phyloP scores from a whole-genome alignment of 371 early-diverging fungal species.

The Blakeslea trispora region DNA sequence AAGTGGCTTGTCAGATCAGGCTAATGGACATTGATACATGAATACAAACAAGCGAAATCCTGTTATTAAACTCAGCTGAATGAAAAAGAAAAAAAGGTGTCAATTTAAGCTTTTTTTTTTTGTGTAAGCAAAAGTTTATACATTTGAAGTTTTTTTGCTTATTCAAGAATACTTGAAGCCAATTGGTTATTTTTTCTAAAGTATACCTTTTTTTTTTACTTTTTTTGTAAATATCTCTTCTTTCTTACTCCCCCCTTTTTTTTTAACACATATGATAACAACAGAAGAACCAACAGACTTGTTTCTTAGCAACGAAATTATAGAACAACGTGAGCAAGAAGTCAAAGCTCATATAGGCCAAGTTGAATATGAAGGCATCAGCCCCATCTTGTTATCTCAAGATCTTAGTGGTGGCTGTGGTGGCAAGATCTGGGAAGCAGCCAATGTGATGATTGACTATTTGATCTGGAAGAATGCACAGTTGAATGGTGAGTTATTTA shows the following conservation, averaged over 20 bases:
- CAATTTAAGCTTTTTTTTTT: too few species aligned
- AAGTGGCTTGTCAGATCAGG: too few species aligned
- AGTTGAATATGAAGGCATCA: slow-evolving; percentile 17
- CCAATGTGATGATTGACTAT: slow-evolving; percentile 47
- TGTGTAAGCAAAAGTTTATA: too few species aligned
- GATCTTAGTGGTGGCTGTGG: slow-evolving; percentile 53
- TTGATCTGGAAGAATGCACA: slow-evolving; percentile 38
- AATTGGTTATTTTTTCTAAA: too few species aligned
- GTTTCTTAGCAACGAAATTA: not conserved
- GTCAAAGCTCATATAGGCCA: slow-evolving; percentile 16
- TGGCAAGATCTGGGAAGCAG: slow-evolving; percentile 53
- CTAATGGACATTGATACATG: too few species aligned
- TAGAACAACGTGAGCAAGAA: slow-evolving; percentile 16
- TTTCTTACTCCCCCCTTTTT: slow-evolving; percentile 3
- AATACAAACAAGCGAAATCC: too few species aligned
- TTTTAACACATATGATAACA: not conserved
- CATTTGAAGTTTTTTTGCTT: too few species aligned
- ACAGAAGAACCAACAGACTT: not conserved
- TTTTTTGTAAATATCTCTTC: slow-evolving; percentile 3
- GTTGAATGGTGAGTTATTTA: slow-evolving; percentile 12
- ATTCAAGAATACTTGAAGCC: too few species aligned
- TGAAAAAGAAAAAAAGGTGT: too few species aligned
- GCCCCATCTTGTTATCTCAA: slow-evolving; percentile 32
- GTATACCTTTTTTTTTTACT: slow-evolving; percentile 8
- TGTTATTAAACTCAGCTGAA: too few species aligned